These are phyloP conservation scores for Peronospora farinosa DNA, from an alignment of 352 stramenopile genomes.

Conservation along the genomic window DNA sequence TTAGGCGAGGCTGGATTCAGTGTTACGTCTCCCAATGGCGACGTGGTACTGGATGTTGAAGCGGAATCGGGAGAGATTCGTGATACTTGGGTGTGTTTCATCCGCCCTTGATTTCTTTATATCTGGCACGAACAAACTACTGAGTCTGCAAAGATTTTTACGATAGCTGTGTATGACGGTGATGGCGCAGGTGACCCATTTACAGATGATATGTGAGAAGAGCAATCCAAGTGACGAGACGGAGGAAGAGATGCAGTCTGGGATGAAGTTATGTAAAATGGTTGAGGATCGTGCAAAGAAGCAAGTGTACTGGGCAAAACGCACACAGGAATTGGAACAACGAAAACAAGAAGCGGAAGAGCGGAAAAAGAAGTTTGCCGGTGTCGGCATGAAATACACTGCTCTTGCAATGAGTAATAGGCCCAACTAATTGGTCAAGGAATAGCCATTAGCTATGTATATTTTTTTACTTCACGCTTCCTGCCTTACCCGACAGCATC, in stretches of 20 bases:
- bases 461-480: no score
- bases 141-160: not conserved
- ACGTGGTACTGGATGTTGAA: constrained; percentile 65
- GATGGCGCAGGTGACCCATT: constrained; percentile 41
- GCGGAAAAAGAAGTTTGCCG: constrained; percentile 69
- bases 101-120: not conserved
- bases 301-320: constrained; percentile 72
- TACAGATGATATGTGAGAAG: constrained; percentile 73
- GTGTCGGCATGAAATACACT: constrained; percentile 77
- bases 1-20: constrained; percentile 39
- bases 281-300: constrained; percentile 73
- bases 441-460: constrained; percentile 1
- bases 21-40: constrained; percentile 54
- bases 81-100: constrained; percentile 50
- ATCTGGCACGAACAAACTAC: not conserved
- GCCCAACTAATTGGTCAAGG: constrained; percentile 16
- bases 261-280: constrained; percentile 57
- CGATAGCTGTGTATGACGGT: not conserved
- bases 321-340: constrained; percentile 68
- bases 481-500: no score
- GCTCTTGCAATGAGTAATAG: constrained; percentile 71
- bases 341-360: constrained; percentile 70
- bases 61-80: constrained; percentile 54
- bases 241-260: constrained; percentile 30
- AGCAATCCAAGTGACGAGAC: constrained; percentile 29